Evolutionary conservation across 192 early-diverging fungal species (phyloP), one percentile per base, ranked within the genome.

Genomic region (Backusella luteola): DNA sequence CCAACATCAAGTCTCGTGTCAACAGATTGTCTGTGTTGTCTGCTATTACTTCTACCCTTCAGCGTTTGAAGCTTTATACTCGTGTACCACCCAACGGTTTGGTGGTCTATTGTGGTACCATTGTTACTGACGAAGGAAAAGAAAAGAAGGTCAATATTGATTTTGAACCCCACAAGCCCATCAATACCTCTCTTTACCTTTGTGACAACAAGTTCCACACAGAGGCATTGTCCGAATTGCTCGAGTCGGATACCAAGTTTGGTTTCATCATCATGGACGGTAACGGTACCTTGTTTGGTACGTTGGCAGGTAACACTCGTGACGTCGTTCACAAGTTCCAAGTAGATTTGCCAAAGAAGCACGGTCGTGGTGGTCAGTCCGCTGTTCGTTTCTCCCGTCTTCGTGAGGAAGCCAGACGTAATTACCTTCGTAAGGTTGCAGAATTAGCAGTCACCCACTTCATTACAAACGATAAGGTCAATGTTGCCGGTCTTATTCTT

Each of bases 161-260:
- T 84, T 96, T 99, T 85, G 96, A 97, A 88, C 98, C 98, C 9
- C 96, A 97, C 89, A 99, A 99, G 85, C 95, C 98, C 73, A 94
- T 99, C 90, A 99, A 99, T 89, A 97, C 96, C 39, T 97, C 95
- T 8, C 89, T 99, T 59, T 99, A 99, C 86, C 85, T 96, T 72
- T 97, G 96, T 84, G 98, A 99, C 85, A 99, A 98, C 93, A 97
- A 98, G 84, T 99, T 99, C 91, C 98, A 99, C 77, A 96, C 95
- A 15, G 95, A 98, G 84, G 93, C 94, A 12, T 86, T 99, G 44
- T 88, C 90, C 12, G 96, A 96, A 81, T 84, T 99, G 73, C 85
- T 99, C 39, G 96, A 99, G 81, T 88, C 90, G 34, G 98, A 99
- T 90, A 90, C 93, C 84, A 92, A 92, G 77, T 99, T 98, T 74